These are phyloP conservation scores for Suillus paluster DNA, from an alignment of 768 basidiomycete genomes.

Conservation along the genomic window DNA sequence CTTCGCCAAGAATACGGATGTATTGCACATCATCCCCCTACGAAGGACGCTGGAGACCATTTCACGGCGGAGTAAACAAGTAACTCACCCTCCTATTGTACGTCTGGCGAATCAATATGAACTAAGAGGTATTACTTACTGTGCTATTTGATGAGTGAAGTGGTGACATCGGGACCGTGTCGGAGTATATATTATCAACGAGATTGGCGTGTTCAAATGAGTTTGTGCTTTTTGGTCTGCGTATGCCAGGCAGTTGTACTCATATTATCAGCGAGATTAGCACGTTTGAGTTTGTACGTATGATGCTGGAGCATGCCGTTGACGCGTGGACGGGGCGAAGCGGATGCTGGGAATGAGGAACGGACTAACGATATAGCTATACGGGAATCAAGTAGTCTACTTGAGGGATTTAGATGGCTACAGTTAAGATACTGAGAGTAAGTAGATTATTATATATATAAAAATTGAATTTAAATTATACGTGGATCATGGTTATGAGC, in stretches of 20 bases:
- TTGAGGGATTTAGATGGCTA: too few relatives aligned
- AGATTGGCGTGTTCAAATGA: background rate
- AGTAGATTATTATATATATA: too few relatives aligned
- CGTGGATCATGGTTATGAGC: background rate
- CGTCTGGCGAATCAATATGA: background rate
- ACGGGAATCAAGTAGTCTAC: too few relatives aligned
- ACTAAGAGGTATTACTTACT: too few relatives aligned
- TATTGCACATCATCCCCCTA: slow-evolving; percentile 75
- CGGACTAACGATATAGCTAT: background rate
- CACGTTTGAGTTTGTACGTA: slow-evolving; percentile 68
- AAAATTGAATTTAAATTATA: too few relatives aligned
- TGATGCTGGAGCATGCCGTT: slow-evolving; percentile 2
- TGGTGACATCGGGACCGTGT: background rate
- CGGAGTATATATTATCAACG: background rate
- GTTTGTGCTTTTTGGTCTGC: background rate
- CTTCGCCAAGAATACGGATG: slow-evolving; percentile 97
- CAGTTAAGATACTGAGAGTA: too few relatives aligned
- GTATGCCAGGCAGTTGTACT: slow-evolving; percentile 62
- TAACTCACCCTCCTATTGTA: too few relatives aligned
- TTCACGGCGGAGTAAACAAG: slow-evolving; percentile 36
- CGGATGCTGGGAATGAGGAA: slow-evolving; percentile 4
- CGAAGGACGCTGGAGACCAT: slow-evolving; percentile 66
- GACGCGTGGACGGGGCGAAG: background rate
- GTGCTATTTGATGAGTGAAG: too few relatives aligned
- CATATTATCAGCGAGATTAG: slow-evolving; percentile 96